Evolutionary conservation across 352 stramenopile species (phyloP).

Genomic region (Phytophthora hybrid): DNA sequence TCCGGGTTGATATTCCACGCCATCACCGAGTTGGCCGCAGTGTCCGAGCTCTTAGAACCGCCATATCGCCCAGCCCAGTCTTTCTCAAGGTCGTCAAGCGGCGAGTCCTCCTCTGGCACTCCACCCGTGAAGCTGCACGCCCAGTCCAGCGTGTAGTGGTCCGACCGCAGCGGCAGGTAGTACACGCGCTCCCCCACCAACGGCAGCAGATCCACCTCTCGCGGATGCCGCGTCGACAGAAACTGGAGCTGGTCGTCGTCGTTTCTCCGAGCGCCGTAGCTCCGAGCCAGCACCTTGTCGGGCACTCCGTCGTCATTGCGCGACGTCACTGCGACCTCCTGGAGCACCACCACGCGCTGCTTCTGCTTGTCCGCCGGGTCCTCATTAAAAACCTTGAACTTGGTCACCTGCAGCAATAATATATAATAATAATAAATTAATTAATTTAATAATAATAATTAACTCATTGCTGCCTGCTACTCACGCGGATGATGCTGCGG

Average conservation of each 20-base stretch:
- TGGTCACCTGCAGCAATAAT: constrained; percentile 30
- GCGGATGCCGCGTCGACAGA: constrained; percentile 38
- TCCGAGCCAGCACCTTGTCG: constrained; percentile 26
- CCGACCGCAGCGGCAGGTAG: constrained; percentile 62
- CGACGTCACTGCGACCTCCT: constrained; percentile 20
- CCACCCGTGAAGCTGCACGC: constrained; percentile 41
- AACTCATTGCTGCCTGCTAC: too few species aligned
- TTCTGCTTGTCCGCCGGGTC: constrained; percentile 13
- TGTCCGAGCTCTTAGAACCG: not conserved
- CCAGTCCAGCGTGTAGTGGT: constrained; percentile 65
- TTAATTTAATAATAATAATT: too few species aligned
- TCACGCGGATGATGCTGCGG: constrained; percentile 47
- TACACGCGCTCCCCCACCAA: constrained; percentile 56
- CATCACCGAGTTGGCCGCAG: constrained; percentile 7
- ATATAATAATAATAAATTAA: not conserved
- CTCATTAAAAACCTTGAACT: constrained; percentile 40
- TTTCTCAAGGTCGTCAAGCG: constrained; percentile 38
- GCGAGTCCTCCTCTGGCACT: constrained; percentile 37
- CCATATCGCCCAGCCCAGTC: constrained; percentile 22
- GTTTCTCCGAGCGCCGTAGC: not conserved
- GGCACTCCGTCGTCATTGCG: constrained; percentile 6
- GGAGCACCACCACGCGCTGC: constrained; percentile 31
- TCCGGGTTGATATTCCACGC: constrained; percentile 31
- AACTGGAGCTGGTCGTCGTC: constrained; percentile 46
- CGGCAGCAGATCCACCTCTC: constrained; percentile 59